phyloP scores from a whole-genome alignment of 495 filamentous ascomycete species.

The Aspergillus coremiiformis region DNA sequence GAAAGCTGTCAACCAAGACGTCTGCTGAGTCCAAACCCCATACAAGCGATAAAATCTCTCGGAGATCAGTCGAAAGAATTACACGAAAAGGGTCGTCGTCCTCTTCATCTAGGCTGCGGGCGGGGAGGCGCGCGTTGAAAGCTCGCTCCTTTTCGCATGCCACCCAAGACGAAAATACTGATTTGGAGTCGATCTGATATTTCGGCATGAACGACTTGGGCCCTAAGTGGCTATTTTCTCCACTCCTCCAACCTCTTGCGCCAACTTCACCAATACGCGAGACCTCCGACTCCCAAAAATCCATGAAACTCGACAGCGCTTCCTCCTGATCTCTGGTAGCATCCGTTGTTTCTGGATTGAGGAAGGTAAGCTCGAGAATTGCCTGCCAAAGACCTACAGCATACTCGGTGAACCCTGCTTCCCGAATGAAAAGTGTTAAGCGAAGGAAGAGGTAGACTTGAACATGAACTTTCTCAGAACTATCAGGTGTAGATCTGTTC shows the following conservation, averaged over 20 bases:
- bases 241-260: slow-evolving; percentile 60
- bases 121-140: slow-evolving; percentile 48
- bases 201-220: slow-evolving; percentile 15
- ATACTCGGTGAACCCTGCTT: slow-evolving; percentile 75
- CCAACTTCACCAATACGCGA: slow-evolving; percentile 68
- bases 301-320: slow-evolving; percentile 45
- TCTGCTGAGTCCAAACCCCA: slow-evolving; percentile 24
- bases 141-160: slow-evolving; percentile 47
- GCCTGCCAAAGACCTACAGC: slow-evolving; percentile 79
- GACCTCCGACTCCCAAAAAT: slow-evolving; percentile 85
- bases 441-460: slow-evolving; percentile 70
- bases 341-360: slow-evolving; percentile 33
- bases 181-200: slow-evolving; percentile 17
- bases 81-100: slow-evolving; percentile 74
- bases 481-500: slow-evolving; percentile 22
- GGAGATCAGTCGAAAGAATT: slow-evolving; percentile 70
- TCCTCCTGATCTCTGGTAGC: slow-evolving; percentile 4
- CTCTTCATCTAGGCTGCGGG: slow-evolving; percentile 55
- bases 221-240: slow-evolving; percentile 6
- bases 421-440: slow-evolving; percentile 61
- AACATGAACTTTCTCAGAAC: slow-evolving; percentile 31
- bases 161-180: slow-evolving; percentile 52
- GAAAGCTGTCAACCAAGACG: slow-evolving; percentile 56
- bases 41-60: slow-evolving; percentile 52
- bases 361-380: slow-evolving; percentile 65